phyloP scores from a whole-genome alignment of 176 grass and related monocot species.

The Secale cereale region DNA sequence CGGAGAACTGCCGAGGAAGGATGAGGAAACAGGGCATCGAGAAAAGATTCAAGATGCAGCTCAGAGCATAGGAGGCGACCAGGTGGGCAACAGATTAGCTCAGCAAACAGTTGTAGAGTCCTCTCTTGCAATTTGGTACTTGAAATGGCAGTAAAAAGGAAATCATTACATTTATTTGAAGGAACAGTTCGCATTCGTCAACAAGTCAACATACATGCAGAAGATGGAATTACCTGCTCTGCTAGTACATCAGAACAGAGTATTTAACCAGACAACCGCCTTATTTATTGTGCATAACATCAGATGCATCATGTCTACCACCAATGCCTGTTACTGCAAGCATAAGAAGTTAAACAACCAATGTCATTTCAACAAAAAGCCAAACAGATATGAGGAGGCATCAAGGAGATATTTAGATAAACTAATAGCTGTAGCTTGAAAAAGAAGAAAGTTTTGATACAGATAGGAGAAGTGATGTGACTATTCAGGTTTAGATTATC shows the following conservation, averaged over 20 bases:
- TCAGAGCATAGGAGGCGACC: no score
- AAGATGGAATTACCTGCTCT: neutral
- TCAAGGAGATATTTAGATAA: neutral
- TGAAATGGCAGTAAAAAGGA: no score
- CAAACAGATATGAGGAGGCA: neutral
- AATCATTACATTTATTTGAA: neutral
- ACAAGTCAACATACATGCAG: neutral
- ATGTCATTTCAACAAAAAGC: neutral
- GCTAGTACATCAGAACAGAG: neutral
- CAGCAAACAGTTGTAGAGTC: no score
- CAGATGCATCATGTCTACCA: neutral
- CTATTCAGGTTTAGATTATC: no score
- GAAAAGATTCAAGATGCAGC: no score
- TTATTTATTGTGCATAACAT: neutral
- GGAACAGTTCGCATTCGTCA: no score
- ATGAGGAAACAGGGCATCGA: neutral
- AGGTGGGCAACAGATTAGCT: no score
- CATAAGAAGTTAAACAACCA: neutral
- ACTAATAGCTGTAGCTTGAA: neutral
- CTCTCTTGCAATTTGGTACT: no score
- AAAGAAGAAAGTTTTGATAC: neutral
- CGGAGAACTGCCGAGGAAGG: neutral
- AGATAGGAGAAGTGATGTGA: neutral
- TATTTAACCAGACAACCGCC: neutral
- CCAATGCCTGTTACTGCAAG: neutral